Percentiles rank a stretch among this genome's conserved stretches.
Evolutionary conservation across 192 early-diverging fungal genomes (phyloP).

Genomic region (Irineochytrium annulatum): DNA sequence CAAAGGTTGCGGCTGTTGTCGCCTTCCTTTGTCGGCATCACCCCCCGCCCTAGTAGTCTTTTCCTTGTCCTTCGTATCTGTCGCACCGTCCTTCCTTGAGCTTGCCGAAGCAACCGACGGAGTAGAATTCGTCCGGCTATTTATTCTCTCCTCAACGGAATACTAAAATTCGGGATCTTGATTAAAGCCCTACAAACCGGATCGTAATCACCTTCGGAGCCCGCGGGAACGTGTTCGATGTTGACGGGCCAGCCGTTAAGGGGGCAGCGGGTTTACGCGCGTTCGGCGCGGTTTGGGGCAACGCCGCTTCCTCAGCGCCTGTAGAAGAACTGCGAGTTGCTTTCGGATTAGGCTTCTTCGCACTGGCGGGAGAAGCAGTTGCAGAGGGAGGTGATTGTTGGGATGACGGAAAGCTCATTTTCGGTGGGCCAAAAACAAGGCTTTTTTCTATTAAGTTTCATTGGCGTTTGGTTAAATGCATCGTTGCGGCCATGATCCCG

Average conservation of each 20-base stretch:
- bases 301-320: too few species aligned
- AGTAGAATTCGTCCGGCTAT: too few species aligned
- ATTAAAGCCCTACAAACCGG: too few species aligned
- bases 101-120: too few species aligned
- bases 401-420: constrained; percentile 32
- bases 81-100: background rate
- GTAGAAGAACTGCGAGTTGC: too few species aligned
- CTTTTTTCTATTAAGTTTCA: constrained; percentile 14
- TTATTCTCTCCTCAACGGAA: too few species aligned
- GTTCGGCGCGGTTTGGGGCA: too few species aligned
- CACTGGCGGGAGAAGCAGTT: too few species aligned
- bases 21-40: too few species aligned
- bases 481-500: too few species aligned
- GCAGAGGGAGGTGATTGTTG: constrained; percentile 8
- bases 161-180: too few species aligned
- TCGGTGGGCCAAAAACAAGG: constrained; percentile 31
- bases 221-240: background rate
- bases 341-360: background rate
- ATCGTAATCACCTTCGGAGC: background rate
- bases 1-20: background rate
- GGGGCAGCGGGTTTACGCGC: background rate
- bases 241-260: background rate
- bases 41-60: background rate
- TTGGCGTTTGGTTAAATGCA: background rate
- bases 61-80: background rate